phyloP scores from a whole-genome alignment of 163 green algal species.

The Scenedesmus sp. region DNA sequence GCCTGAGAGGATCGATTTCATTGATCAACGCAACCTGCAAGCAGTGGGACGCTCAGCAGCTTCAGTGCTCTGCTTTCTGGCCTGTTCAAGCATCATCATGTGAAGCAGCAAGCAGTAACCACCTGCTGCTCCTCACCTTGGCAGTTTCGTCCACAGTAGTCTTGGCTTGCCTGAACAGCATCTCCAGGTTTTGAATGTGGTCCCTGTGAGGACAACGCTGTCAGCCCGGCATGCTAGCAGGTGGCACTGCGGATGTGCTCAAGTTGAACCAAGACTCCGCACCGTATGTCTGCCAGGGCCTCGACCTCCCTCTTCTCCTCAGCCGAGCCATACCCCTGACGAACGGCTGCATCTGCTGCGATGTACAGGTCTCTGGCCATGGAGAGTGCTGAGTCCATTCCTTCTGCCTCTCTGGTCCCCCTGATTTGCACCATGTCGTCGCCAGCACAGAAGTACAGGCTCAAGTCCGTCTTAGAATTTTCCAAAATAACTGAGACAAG shows the following conservation, averaged over 20 bases:
- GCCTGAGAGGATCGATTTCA: conserved; percentile 28
- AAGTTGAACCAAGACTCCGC: no score
- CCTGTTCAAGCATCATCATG: neutral
- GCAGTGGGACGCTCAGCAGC: neutral
- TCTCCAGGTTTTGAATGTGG: neutral
- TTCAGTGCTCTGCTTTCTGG: neutral
- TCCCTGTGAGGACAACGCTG: neutral
- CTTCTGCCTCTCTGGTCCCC: neutral
- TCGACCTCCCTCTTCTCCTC: neutral
- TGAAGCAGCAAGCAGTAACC: neutral
- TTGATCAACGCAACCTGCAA: conserved; percentile 18
- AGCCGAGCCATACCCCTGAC: neutral
- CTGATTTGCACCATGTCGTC: conserved; percentile 1
- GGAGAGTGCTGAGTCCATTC: neutral
- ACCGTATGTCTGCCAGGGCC: conserved; percentile 8
- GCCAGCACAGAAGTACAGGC: neutral
- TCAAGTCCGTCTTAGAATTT: neutral
- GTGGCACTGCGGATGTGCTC: neutral
- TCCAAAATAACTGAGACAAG: neutral
- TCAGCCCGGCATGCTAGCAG: neutral
- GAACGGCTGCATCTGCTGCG: neutral
- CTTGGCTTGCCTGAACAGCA: conserved; percentile 13
- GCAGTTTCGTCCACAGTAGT: neutral
- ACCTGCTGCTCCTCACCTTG: neutral
- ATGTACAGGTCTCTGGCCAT: neutral